Conservation (phyloP, 768 basidiomycete genomes). For the Pisolithus microcarpus region DNA sequence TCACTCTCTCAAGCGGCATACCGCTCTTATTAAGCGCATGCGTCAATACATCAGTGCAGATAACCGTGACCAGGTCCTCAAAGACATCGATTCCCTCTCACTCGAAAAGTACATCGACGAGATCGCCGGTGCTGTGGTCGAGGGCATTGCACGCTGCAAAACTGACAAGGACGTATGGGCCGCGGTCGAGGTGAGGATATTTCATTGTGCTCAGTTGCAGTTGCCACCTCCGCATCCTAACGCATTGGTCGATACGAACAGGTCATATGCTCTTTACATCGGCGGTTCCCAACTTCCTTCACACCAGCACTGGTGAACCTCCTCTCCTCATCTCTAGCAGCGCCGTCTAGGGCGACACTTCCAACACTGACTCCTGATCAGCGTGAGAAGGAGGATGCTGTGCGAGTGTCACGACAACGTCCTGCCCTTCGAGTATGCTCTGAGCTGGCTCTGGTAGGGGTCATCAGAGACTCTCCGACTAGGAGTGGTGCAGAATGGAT, state of each 20-base stretch:
- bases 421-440: slow-evolving; percentile 81
- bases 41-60: slow-evolving; percentile 78
- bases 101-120: slow-evolving; percentile 97
- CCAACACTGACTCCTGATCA: slow-evolving; percentile 64
- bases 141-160: slow-evolving; percentile 83
- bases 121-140: slow-evolving; percentile 77
- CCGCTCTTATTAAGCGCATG: slow-evolving; percentile 90
- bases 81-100: slow-evolving; percentile 84
- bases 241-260: slow-evolving; percentile 24
- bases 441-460: slow-evolving; percentile 82
- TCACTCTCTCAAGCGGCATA: slow-evolving; percentile 93
- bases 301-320: slow-evolving; percentile 61
- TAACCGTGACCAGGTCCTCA: slow-evolving; percentile 80
- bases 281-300: slow-evolving; percentile 76
- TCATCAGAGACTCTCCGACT: slow-evolving; percentile 65
- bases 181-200: slow-evolving; percentile 72
- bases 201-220: background rate
- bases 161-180: slow-evolving; percentile 89
- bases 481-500: slow-evolving; percentile 82
- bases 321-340: slow-evolving; percentile 49
- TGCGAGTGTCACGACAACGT: slow-evolving; percentile 73
- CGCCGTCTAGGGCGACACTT: slow-evolving; percentile 52
- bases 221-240: background rate
- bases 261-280: slow-evolving; percentile 85
- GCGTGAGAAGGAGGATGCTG: slow-evolving; percentile 85